Evolutionary conservation across 306 rosid species (phyloP).

Genomic region (Begonia loranthoides): DNA sequence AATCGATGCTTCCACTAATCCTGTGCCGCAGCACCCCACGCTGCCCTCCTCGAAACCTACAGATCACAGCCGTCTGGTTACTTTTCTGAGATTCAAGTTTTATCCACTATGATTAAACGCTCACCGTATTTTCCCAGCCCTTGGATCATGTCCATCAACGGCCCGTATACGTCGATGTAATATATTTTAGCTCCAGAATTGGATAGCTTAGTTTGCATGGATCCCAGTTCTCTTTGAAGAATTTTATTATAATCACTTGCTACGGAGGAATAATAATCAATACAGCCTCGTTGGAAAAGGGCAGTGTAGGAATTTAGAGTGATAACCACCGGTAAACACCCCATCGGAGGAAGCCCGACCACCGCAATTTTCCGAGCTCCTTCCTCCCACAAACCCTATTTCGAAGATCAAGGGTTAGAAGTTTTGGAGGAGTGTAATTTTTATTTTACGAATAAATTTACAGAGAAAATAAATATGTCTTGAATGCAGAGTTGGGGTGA

Average conservation of each 20-base stretch:
- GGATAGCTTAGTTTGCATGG: conserved; percentile 18
- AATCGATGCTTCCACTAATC: conserved; percentile 34
- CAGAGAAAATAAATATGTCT: no score
- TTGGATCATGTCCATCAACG: conserved; percentile 33
- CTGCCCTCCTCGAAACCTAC: conserved; percentile 38
- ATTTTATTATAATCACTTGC: conserved; percentile 39
- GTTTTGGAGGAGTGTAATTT: not conserved
- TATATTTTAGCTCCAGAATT: conserved; percentile 13
- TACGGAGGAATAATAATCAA: conserved; percentile 26
- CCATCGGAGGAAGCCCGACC: conserved; percentile 58
- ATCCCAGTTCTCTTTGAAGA: conserved; percentile 31
- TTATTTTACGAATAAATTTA: not conserved
- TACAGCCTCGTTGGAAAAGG: conserved; percentile 23
- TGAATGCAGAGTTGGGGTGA: no score
- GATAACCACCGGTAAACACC: conserved; percentile 50
- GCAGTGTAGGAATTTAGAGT: conserved; percentile 20
- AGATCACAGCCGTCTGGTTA: not conserved
- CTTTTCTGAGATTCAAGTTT: not conserved
- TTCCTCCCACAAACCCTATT: conserved; percentile 41
- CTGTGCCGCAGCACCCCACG: conserved; percentile 63
- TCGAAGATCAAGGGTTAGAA: not conserved
- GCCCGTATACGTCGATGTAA: conserved; percentile 42
- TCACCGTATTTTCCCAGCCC: conserved; percentile 23
- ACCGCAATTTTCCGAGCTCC: conserved; percentile 43
- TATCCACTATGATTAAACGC: not conserved